Percentiles rank a stretch among this genome's conserved stretches.
These are phyloP conservation scores for Ceratocystis lukuohia DNA, from an alignment of 2,329 filamentous ascomycete genomes.

Conservation along the genomic window DNA sequence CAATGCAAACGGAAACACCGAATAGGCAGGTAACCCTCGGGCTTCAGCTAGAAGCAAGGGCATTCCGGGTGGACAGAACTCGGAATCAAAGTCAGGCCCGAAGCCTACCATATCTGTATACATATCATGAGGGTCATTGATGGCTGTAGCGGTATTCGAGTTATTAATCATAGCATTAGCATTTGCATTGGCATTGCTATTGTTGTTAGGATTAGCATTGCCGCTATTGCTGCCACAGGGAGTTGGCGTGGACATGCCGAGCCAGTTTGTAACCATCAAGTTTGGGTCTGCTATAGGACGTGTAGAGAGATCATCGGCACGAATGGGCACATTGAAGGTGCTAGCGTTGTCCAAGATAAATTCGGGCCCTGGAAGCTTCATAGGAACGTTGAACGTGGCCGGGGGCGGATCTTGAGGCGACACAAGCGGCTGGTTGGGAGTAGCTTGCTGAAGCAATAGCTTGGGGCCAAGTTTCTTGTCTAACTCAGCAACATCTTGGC, in stretches of 20 bases:
- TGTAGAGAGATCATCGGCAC: background rate
- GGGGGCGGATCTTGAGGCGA: background rate
- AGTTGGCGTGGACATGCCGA: background rate
- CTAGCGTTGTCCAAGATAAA: slow-evolving; percentile 13
- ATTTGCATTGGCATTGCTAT: background rate
- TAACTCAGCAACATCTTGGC: slow-evolving; percentile 7
- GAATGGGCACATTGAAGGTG: slow-evolving; percentile 9
- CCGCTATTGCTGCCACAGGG: background rate
- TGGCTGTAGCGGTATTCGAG: background rate
- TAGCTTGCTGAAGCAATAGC: background rate
- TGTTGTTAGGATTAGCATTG: background rate
- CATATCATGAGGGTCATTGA: background rate
- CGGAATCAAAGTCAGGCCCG: slow-evolving; percentile 17
- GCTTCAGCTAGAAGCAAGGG: slow-evolving; percentile 20
- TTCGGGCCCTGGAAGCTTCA: slow-evolving; percentile 5
- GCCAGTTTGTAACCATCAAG: background rate
- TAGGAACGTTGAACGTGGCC: background rate
- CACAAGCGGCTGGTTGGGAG: background rate
- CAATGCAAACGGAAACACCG: slow-evolving; percentile 13
- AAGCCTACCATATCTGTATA: background rate
- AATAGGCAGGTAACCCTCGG: slow-evolving; percentile 19
- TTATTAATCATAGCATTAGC: background rate
- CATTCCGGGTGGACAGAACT: slow-evolving; percentile 20
- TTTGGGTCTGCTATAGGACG: background rate
- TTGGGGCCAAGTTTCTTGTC: slow-evolving; percentile 12